Evolutionary conservation across 768 basidiomycete species (phyloP).

Genomic region (Lentinus tigrinus): DNA sequence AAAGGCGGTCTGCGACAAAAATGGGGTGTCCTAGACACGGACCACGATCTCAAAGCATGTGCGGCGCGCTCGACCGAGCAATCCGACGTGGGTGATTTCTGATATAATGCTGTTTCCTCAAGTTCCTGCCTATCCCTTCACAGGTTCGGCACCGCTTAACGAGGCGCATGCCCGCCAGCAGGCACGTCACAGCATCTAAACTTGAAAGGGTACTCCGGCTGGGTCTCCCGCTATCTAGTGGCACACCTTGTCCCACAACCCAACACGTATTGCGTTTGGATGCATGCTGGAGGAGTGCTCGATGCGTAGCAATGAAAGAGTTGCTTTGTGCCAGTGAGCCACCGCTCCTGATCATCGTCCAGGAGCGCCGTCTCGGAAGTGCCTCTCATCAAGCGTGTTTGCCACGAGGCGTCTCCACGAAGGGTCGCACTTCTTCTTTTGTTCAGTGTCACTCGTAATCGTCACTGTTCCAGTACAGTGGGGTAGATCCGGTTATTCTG

Average conservation of each 20-base stretch:
- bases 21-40: neutral
- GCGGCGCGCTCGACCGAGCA: neutral
- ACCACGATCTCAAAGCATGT: neutral
- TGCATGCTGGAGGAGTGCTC: neutral
- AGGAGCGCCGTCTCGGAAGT: neutral
- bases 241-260: neutral
- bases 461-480: conserved; percentile 1
- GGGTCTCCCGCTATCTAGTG: neutral
- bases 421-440: conserved; percentile 15
- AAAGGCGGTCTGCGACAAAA: neutral
- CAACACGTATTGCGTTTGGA: too few relatives aligned
- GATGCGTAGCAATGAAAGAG: neutral
- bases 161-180: conserved; percentile 16
- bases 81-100: neutral
- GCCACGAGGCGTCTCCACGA: conserved; percentile 17
- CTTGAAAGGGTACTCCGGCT: neutral
- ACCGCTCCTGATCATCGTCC: conserved; percentile 12
- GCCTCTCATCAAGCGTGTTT: conserved; percentile 14
- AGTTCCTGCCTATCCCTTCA: conserved; percentile 5
- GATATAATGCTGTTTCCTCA: neutral
- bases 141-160: conserved; percentile 17
- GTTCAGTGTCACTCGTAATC: conserved; percentile 13
- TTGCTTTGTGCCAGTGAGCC: conserved; percentile 3
- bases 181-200: conserved; percentile 10
- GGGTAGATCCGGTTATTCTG: conserved; percentile 16